Conservation (phyloP, 768 basidiomycete species). For the Suillus brevipes region DNA sequence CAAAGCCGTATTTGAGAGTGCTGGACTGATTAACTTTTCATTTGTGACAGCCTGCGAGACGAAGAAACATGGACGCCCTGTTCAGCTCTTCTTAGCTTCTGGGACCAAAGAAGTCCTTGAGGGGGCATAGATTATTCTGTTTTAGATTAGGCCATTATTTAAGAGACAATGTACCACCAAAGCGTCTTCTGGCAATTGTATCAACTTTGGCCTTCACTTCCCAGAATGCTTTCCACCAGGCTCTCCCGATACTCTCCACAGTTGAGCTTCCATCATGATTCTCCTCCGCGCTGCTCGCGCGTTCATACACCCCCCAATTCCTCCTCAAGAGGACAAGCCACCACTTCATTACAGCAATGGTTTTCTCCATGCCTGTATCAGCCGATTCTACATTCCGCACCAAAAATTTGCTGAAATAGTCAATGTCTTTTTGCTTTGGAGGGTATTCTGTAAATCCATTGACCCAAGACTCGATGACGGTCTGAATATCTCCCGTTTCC, state of each 20-base stretch:
- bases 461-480: constrained; percentile 76
- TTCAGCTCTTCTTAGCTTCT: constrained; percentile 57
- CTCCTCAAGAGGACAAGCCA: constrained; percentile 73
- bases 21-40: constrained; percentile 48
- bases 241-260: constrained; percentile 50
- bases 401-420: constrained; percentile 73
- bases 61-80: constrained; percentile 32
- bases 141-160: constrained; percentile 37
- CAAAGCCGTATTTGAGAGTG: constrained; percentile 48
- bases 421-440: constrained; percentile 76
- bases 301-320: constrained; percentile 61
- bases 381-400: constrained; percentile 65
- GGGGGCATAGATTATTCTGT: not conserved
- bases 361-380: constrained; percentile 70
- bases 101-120: constrained; percentile 39
- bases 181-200: constrained; percentile 59
- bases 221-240: constrained; percentile 83
- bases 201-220: constrained; percentile 70
- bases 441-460: constrained; percentile 53
- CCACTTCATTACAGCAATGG: constrained; percentile 74
- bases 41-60: constrained; percentile 38
- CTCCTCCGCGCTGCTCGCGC: constrained; percentile 33
- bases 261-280: constrained; percentile 30
- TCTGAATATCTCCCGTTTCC: constrained; percentile 72
- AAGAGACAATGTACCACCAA: constrained; percentile 70